Percentiles rank a stretch among this genome's conserved stretches.
phyloP scores from a whole-genome alignment of 2,329 filamentous ascomycete species.

The Aquanectria penicillioides region DNA sequence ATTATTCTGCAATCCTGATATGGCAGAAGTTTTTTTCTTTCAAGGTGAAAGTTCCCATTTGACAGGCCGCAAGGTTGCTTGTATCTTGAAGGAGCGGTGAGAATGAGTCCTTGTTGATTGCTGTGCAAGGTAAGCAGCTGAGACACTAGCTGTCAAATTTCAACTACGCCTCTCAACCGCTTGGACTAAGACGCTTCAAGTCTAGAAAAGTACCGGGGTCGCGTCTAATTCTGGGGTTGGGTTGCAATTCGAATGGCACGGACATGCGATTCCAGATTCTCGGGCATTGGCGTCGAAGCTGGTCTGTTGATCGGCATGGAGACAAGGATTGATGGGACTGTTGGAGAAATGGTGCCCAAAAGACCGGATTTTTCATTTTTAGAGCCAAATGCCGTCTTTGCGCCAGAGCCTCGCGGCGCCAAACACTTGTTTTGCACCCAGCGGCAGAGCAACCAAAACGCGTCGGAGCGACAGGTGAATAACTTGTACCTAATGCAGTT shows the following conservation, averaged over 20 bases:
- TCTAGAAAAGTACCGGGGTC: background rate
- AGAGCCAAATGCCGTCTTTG: too few relatives aligned
- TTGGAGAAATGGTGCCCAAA: too few relatives aligned
- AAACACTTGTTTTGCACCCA: too few relatives aligned
- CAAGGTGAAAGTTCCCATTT: too few relatives aligned
- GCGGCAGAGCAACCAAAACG: too few relatives aligned
- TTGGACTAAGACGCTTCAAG: background rate
- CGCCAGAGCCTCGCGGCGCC: too few relatives aligned
- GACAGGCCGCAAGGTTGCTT: too few relatives aligned
- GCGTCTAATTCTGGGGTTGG: background rate
- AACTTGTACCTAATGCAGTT: too few relatives aligned
- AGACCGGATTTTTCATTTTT: too few relatives aligned
- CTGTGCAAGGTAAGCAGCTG: background rate
- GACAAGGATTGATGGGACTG: background rate
- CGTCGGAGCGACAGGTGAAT: too few relatives aligned
- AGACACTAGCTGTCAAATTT: background rate
- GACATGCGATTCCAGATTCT: conserved; percentile 1
- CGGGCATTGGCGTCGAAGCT: background rate
- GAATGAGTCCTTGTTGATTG: background rate
- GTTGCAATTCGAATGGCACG: conserved; percentile 1
- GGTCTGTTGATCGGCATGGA: background rate
- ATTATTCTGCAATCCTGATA: too few relatives aligned
- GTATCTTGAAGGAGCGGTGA: background rate
- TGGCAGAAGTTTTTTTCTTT: too few relatives aligned
- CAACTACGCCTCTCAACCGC: conserved; percentile 5